Evolutionary conservation across 2,329 filamentous ascomycete species (phyloP), one percentile per base, ranked within the genome.

Genomic region (Ophiostoma himal-ulmi): DNA sequence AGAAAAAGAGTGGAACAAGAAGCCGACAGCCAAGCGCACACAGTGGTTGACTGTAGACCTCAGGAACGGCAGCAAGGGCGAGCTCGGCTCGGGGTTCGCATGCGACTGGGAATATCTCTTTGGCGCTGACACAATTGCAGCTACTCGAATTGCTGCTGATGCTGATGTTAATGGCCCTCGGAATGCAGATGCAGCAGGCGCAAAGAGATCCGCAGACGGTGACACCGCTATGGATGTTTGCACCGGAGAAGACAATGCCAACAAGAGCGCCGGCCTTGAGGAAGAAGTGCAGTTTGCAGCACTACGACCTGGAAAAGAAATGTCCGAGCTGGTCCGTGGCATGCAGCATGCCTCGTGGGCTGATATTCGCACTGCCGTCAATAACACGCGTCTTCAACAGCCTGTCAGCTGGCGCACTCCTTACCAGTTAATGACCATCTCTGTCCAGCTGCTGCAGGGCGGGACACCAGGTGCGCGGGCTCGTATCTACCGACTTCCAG

Each of bases 401-500:
- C 69, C 54, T 14, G 62, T 74, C 44, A 68, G 71, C 71, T 75
- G 76, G 71, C 68, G 52, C 22, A 37, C 70, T 6, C 57, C 69
- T 7, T 74, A 67, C 68, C 75, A 75, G 67, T 75, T 88, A 52
- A 80, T 89, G 69, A 90, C 88, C 0, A 84, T 94, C 65, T 86
- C 85, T 68, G 82, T 98, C 69, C 88, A 82, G 0, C 83, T 95
- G 65, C 77, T 91, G 10, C 83, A 84, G 54, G 88, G 92, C 70
- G 94, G 95, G 36, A 86, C 90, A 0, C 91, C 89, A 3, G 83
- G 81, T 0, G 81, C 87, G 3, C 91, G 90, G 77, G 92, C 94
- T 4, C 87, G 95, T 48, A 89, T 98, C 74, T 99, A 98, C 79
- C 89, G 92, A 17, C 87, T 98, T 20, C 92, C 94, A n/a, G 72